Evolutionary conservation across 768 basidiomycete genomes (phyloP).

Genomic region (Sporobolomyces pararoseus): DNA sequence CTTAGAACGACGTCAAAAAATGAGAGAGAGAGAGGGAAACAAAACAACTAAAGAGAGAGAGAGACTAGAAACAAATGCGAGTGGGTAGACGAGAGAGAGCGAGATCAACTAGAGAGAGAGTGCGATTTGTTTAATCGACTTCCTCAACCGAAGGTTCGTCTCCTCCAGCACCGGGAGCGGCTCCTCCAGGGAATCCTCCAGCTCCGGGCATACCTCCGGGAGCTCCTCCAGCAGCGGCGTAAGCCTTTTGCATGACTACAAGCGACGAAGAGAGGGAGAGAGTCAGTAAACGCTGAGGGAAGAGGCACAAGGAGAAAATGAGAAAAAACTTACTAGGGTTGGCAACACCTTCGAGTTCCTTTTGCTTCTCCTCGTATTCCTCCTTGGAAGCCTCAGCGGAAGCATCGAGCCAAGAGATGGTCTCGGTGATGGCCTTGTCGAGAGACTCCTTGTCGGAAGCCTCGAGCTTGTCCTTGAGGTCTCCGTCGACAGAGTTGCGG

Average conservation of each 20-base stretch:
- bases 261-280: too few relatives aligned
- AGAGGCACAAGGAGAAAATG: not conserved
- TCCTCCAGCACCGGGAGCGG: conserved; percentile 14
- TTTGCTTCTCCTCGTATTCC: conserved; percentile 88
- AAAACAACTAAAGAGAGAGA: not conserved
- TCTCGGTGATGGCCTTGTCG: conserved; percentile 64
- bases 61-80: not conserved
- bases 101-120: not conserved
- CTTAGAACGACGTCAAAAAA: not conserved
- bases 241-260: conserved; percentile 39
- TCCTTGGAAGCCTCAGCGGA: conserved; percentile 82
- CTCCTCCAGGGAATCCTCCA: conserved; percentile 36
- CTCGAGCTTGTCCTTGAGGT: conserved; percentile 82
- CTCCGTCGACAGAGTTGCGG: conserved; percentile 79
- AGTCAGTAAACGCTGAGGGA: too few relatives aligned
- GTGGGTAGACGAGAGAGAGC: not conserved
- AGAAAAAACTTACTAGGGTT: conserved; percentile 45
- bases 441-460: conserved; percentile 78
- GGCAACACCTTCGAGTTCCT: conserved; percentile 82
- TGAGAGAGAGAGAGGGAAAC: not conserved
- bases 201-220: conserved; percentile 34
- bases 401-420: conserved; percentile 76
- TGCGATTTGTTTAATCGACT: conserved; percentile 28
- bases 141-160: conserved; percentile 43
- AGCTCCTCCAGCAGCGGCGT: conserved; percentile 41